A percentile compares a stretch with the other conserved stretches of the same genome.
These are phyloP conservation scores for Ascochyta fabae DNA, from an alignment of 2,329 filamentous ascomycete genomes.

Conservation along the genomic window DNA sequence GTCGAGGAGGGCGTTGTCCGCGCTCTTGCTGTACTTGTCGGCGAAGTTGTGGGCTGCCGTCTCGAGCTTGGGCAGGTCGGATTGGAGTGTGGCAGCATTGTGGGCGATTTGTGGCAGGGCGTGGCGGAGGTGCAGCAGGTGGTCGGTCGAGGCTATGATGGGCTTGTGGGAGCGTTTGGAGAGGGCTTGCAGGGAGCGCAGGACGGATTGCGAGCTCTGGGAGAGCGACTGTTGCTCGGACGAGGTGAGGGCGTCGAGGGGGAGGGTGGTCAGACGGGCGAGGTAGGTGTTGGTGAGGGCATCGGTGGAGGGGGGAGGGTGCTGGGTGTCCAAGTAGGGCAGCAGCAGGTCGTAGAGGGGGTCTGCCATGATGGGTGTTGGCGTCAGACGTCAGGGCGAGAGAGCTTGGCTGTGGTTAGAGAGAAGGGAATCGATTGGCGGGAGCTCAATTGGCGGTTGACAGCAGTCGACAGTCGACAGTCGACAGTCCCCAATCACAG, in stretches of 20 bases:
- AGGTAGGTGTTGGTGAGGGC: conserved; percentile 73
- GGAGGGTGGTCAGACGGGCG: conserved; percentile 75
- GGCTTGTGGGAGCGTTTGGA: conserved; percentile 88
- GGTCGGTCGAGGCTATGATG: conserved; percentile 80
- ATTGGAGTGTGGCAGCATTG: conserved; percentile 70
- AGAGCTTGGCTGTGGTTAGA: no score
- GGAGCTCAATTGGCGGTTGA: no score
- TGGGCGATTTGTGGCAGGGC: conserved; percentile 73
- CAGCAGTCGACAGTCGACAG: no score
- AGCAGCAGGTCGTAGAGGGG: conserved; percentile 76
- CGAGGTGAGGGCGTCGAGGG: conserved; percentile 73
- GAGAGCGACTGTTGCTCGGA: conserved; percentile 81
- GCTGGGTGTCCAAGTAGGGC: conserved; percentile 62
- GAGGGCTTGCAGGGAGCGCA: conserved; percentile 83
- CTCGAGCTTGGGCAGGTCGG: conserved; percentile 80
- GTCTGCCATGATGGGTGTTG: conserved; percentile 53
- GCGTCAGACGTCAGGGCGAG: conserved; percentile 1
- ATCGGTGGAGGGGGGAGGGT: conserved; percentile 54
- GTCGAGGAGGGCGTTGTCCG: conserved; percentile 68
- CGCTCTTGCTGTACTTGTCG: conserved; percentile 78
- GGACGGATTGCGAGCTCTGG: conserved; percentile 78
- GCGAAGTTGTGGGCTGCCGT: conserved; percentile 80
- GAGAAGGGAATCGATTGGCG: no score
- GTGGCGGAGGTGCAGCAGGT: conserved; percentile 74
- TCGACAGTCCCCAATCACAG: no score